Conservation (phyloP, 306 rosid genomes). For the Styphnolobium japonicum region DNA sequence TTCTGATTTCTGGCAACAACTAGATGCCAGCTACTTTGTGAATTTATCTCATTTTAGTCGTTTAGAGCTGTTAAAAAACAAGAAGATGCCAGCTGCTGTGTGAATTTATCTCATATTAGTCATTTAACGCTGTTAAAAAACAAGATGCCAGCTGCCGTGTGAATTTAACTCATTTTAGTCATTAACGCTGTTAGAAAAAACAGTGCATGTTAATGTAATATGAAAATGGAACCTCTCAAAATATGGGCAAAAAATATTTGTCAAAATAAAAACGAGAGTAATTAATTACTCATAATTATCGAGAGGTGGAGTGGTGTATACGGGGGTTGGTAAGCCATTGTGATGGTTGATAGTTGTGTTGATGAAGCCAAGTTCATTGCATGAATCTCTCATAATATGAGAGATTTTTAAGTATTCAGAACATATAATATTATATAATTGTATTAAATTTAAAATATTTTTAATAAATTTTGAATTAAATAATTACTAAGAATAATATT, state of each 20-base stretch:
- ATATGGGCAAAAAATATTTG: not conserved
- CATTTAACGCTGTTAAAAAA: too few species aligned
- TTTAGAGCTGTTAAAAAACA: not conserved
- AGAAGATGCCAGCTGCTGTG: not conserved
- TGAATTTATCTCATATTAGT: not conserved
- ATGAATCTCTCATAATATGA: too few species aligned
- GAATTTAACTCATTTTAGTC: not conserved
- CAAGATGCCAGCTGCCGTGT: not conserved
- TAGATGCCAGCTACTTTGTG: not conserved
- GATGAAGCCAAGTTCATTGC: not conserved
- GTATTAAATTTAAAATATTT: too few species aligned
- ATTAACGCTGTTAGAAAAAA: not conserved
- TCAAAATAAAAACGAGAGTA: not conserved
- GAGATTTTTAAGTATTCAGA: too few species aligned
- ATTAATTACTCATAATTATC: not conserved
- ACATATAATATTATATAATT: too few species aligned
- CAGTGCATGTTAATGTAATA: not conserved
- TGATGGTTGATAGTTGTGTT: not conserved
- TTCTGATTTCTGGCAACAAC: constrained; percentile 7
- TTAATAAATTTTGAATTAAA: too few species aligned
- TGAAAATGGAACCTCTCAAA: not conserved
- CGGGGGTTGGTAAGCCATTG: not conserved
- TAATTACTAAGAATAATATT: too few species aligned
- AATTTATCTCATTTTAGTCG: not conserved
- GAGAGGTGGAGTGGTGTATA: not conserved